Evolutionary conservation across 2,329 filamentous ascomycete species (phyloP), one percentile per base, ranked within the genome.

Genomic region (Rutstroemia sp.): DNA sequence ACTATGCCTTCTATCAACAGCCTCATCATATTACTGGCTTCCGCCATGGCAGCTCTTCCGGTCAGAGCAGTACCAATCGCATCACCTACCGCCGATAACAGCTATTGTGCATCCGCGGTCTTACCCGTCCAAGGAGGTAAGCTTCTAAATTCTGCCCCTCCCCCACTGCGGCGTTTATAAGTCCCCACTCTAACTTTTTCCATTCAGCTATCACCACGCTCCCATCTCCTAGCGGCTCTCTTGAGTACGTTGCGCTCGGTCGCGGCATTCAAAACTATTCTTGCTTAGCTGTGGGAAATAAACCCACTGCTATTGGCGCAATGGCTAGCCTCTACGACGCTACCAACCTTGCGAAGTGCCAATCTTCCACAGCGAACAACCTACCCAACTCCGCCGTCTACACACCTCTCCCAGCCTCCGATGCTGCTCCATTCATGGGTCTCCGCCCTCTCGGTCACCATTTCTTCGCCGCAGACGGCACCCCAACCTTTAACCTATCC

Each of bases 181-280:
- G 6, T 14, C 8, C n/a, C 39, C 38, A 27, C 52, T 55, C 4
- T 21, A 39, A 6, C 48, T 50, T 8, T 17, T 23, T 19, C 3
- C 16, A 39, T 30, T 6, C 50, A 69, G 67, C 53, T 48, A 40
- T 39, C 16, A 59, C 61, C 23, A 61, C 61, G 58, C 63, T 69
- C 27, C 60, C 61, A 39, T 6, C 57, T 17, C 57, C 63, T n/a
- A 64, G 51, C 23, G 57, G 65, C 23, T 59, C 64, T 17, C 60
- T 72, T 38, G 55, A 58, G 53, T 65, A 62, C 44, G 60, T 68
- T 39, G 62, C 65, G n/a, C 57, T 69, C 30, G 68, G 68, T 48
- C 65, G 65, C 10, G 68, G 68, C 40, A 57, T 65, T 38, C 68
- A 70, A 51, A 70, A 70, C 51, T 70, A 69, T 56, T 67, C 67